Evolutionary conservation across 805 yeast genomes (phyloP).

Genomic region (Teunomyces funiuensis): DNA sequence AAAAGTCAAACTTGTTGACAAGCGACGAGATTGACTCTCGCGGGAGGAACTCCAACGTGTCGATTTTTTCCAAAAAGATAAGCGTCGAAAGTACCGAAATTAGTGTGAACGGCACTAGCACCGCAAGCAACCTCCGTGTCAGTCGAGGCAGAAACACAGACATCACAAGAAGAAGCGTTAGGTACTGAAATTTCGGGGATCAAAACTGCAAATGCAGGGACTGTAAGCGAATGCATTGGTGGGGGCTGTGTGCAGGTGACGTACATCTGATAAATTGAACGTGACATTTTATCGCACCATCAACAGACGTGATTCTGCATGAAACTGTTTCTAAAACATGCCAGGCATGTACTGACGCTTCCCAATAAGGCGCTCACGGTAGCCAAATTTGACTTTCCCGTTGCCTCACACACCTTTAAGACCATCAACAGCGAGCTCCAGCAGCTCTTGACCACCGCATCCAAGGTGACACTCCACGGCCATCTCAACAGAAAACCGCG

Average conservation of each 20-base stretch:
- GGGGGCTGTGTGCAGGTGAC: too few relatives aligned
- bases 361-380: constrained; percentile 24
- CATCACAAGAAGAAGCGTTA: too few relatives aligned
- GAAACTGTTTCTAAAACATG: not conserved
- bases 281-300: too few relatives aligned
- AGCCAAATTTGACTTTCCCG: constrained; percentile 35
- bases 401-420: constrained; percentile 29
- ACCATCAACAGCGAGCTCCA: not conserved
- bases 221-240: too few relatives aligned
- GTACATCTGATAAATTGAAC: too few relatives aligned
- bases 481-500: constrained; percentile 81
- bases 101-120: not conserved
- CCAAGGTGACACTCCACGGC: constrained; percentile 61
- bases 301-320: too few relatives aligned
- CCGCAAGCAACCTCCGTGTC: not conserved
- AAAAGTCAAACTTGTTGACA: constrained; percentile 13
- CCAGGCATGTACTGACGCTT: constrained; percentile 4
- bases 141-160: not conserved
- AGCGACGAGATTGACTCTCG: constrained; percentile 8
- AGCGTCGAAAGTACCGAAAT: not conserved
- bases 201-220: too few relatives aligned
- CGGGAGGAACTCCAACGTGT: not conserved
- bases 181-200: not conserved
- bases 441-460: not conserved
- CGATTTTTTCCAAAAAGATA: not conserved